These are phyloP conservation scores for Dactylellina haptotyla DNA, from an alignment of 2,329 filamentous ascomycete genomes.

Conservation along the genomic window DNA sequence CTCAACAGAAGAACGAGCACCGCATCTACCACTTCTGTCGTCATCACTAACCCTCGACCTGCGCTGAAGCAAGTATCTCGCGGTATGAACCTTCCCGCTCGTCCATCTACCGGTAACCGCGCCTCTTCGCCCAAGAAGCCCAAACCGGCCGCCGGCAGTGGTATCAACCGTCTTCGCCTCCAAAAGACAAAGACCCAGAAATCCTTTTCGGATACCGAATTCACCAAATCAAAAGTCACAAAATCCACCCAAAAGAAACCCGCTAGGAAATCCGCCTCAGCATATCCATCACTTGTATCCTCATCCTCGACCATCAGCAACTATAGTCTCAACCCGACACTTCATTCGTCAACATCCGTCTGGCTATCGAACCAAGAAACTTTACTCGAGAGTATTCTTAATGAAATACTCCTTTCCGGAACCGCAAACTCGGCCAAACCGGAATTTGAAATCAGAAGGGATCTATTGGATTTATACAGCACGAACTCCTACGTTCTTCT, in stretches of 20 bases:
- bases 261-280: constrained; percentile 45
- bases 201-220: constrained; percentile 43
- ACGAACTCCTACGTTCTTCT: constrained; percentile 26
- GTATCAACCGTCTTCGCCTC: constrained; percentile 19
- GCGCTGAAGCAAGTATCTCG: constrained; percentile 35
- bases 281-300: constrained; percentile 23
- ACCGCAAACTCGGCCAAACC: neutral
- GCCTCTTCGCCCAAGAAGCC: constrained; percentile 3
- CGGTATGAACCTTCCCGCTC: constrained; percentile 38
- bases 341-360: constrained; percentile 4
- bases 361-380: constrained; percentile 43
- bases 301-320: neutral
- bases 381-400: constrained; percentile 26
- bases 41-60: constrained; percentile 18
- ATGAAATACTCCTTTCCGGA: constrained; percentile 21
- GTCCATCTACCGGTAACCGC: neutral
- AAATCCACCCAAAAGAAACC: constrained; percentile 27
- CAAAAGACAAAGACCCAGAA: constrained; percentile 21
- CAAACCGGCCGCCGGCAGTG: neutral
- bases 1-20: neutral
- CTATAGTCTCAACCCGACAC: constrained; percentile 11
- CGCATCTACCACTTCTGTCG: neutral
- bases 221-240: constrained; percentile 19
- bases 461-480: constrained; percentile 25
- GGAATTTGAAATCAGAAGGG: neutral